These are phyloP conservation scores for Ophiostoma sp. DNA, from an alignment of 2,329 filamentous ascomycete genomes.

Conservation along the genomic window DNA sequence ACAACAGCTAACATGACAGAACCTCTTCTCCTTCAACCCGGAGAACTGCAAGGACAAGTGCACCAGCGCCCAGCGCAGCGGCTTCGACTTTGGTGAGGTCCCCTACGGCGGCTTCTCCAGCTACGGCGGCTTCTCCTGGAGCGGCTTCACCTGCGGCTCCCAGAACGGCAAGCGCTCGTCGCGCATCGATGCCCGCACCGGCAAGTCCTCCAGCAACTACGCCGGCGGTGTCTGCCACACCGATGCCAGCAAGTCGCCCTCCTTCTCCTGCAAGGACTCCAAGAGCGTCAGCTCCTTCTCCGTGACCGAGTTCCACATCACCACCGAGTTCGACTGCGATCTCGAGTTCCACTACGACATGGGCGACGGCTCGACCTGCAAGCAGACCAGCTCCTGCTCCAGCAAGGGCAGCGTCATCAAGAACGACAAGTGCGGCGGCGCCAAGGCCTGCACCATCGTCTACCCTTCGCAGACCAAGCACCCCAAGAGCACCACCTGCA, in stretches of 20 bases:
- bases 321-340: conserved; percentile 67
- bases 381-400: conserved; percentile 66
- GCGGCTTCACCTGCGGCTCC: conserved; percentile 64
- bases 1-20: neutral
- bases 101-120: conserved; percentile 53
- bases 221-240: conserved; percentile 52
- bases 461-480: conserved; percentile 55
- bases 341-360: conserved; percentile 84
- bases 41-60: conserved; percentile 73
- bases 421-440: conserved; percentile 91
- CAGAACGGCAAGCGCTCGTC: conserved; percentile 55
- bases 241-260: conserved; percentile 47
- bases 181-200: conserved; percentile 43
- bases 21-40: conserved; percentile 52
- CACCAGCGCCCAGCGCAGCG: conserved; percentile 59
- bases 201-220: conserved; percentile 44
- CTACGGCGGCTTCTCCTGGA: conserved; percentile 71
- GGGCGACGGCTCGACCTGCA: conserved; percentile 76
- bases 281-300: conserved; percentile 60
- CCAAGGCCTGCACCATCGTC: conserved; percentile 70
- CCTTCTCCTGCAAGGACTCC: conserved; percentile 49
- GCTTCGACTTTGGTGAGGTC: conserved; percentile 68
- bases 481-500: conserved; percentile 53
- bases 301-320: conserved; percentile 67
- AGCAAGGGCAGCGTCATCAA: conserved; percentile 62